Conservation (phyloP, 2,329 filamentous ascomycete species). For the Fusarium incarnatum region DNA sequence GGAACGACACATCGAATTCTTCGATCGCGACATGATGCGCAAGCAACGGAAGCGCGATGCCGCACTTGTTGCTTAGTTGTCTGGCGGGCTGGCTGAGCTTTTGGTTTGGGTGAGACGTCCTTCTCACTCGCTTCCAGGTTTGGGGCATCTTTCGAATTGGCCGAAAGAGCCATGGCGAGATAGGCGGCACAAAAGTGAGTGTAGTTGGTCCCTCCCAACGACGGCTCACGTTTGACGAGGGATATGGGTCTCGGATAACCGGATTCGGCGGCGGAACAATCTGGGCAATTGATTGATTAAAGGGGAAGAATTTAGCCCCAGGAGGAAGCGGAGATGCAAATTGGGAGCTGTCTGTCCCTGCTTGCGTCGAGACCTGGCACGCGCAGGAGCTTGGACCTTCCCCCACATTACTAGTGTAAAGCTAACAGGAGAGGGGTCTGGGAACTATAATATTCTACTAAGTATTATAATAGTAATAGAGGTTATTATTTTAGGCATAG, state of each 20-base stretch:
- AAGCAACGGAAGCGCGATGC: constrained; percentile 65
- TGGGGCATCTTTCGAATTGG: constrained; percentile 29
- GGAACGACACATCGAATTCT: constrained; percentile 65
- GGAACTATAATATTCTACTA: too few species aligned
- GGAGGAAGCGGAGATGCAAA: constrained; percentile 30
- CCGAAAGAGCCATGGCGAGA: constrained; percentile 33
- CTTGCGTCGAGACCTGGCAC: neutral
- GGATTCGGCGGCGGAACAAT: neutral
- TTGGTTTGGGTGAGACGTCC: constrained; percentile 51
- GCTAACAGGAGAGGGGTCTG: neutral
- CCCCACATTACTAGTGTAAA: constrained; percentile 28
- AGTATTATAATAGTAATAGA: too few species aligned
- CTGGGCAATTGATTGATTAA: constrained; percentile 12
- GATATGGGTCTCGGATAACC: neutral
- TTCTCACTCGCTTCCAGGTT: constrained; percentile 49
- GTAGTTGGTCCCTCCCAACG: constrained; percentile 1
- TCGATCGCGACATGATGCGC: constrained; percentile 63
- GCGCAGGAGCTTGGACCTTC: constrained; percentile 33
- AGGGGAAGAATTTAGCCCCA: constrained; percentile 25
- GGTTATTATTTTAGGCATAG: too few species aligned
- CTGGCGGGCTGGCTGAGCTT: constrained; percentile 41
- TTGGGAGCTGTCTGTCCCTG: constrained; percentile 7
- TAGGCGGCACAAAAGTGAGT: neutral
- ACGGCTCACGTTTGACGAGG: neutral
- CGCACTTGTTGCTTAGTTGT: constrained; percentile 54